Base-by-base conservation (phyloP, 139 green algal genomes). In the Picochlorum sp. region DNA sequence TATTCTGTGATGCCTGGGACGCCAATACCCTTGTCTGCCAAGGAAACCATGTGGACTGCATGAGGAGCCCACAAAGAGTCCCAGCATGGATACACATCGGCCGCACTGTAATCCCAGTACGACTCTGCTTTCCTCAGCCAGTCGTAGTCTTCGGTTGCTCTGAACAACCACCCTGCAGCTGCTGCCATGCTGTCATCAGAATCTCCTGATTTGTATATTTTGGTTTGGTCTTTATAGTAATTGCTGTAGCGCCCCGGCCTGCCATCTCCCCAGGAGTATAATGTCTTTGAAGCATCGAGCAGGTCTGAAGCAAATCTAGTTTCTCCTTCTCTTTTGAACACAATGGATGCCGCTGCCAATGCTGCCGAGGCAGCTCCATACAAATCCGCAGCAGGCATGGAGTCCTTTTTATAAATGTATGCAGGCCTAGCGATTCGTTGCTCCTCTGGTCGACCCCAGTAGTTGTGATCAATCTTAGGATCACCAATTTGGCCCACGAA, bases 141-240 rank as follows among this genome's bases (percentile, higher is more conserved):
- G 1, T 63, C 44, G 15, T 57, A 15, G 34, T 89, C 72, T 18
- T 52, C 38, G 4, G 83, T 85, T 10, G 66, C 68, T 15, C 63
- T 64, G 60, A 85, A 87, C 26, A 89, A 60, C 83, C 83, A 89
- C 14, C 57, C 61, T 21, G 73, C 79, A 4, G 67, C 78, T 59
- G 70, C 83, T 2, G 84, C 69, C 34, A 89, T 75, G 51, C 86
- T 81, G 64, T 89, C 83, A 20, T 54, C 16, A 41, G 71, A 86
- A 38, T 45, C 60, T 9, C 21, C 20, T n/a, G 30, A 56, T 24
- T 30, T 38, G 38, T 66, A 66, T 20, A 59, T 55, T 10, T 44
- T 24, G 21, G 60, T 60, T 26, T 49, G 26, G 31, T 49, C 62
- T 5, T 21, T 45, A 63, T 80, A 77, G 60, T 11, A 65, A 62